Evolutionary conservation across 139 green algal genomes (phyloP).

Genomic region (Tetraselmis chui): DNA sequence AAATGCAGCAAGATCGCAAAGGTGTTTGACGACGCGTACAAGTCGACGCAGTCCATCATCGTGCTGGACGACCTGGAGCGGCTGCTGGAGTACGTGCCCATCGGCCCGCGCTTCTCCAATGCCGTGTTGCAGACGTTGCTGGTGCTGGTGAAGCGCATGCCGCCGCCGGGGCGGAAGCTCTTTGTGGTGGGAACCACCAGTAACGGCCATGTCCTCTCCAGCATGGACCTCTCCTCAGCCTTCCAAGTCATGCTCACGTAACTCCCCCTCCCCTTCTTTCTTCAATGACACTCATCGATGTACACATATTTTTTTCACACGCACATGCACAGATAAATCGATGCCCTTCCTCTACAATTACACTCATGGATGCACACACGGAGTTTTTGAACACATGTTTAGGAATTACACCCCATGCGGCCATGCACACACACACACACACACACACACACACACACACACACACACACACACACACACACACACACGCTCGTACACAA

Average conservation of each 20-base stretch:
- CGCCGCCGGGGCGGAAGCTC: constrained; percentile 78
- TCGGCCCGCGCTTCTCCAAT: constrained; percentile 96
- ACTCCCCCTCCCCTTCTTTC: not conserved
- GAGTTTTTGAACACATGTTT: no score
- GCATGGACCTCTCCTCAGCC: constrained; percentile 25
- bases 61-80: constrained; percentile 96
- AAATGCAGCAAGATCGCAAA: constrained; percentile 70
- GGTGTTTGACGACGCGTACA: constrained; percentile 94
- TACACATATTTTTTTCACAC: no score
- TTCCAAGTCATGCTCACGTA: constrained; percentile 15
- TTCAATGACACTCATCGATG: not conserved
- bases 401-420: no score
- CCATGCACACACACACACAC: no score
- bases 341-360: no score
- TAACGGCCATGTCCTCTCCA: constrained; percentile 20
- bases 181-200: constrained; percentile 75
- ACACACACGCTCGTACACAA: no score
- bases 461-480: no score
- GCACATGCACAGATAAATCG: no score
- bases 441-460: no score
- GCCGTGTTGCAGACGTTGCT: constrained; percentile 87
- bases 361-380: no score
- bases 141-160: constrained; percentile 87
- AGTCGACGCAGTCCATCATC: constrained; percentile 81
- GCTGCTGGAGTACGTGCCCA: constrained; percentile 94